Conservation (phyloP, 306 rosid species). For the Begonia masoniana region DNA sequence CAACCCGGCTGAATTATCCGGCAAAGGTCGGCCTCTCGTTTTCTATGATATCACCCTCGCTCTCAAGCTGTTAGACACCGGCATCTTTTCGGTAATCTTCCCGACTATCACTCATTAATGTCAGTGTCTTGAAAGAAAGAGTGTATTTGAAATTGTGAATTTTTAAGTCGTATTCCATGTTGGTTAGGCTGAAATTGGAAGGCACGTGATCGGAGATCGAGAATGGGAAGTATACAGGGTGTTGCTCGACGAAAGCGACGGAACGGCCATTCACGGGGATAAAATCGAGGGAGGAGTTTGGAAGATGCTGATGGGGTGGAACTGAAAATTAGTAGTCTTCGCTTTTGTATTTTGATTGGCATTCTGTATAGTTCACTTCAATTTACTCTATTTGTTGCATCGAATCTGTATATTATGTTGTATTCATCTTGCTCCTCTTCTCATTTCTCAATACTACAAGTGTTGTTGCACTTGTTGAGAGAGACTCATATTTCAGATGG, state of each 20-base stretch:
- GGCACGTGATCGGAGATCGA: slow-evolving; percentile 55
- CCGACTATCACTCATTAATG: background rate
- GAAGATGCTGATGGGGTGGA: slow-evolving; percentile 98
- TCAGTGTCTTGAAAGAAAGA: background rate
- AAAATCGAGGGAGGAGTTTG: slow-evolving; percentile 65
- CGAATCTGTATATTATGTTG: too few relatives aligned
- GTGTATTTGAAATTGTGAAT: background rate
- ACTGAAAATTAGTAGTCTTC: slow-evolving; percentile 14
- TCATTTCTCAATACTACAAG: too few relatives aligned
- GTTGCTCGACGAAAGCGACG: slow-evolving; percentile 83
- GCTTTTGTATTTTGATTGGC: too few relatives aligned
- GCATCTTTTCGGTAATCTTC: slow-evolving; percentile 69
- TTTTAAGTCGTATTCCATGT: slow-evolving; percentile 5
- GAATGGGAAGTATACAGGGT: slow-evolving; percentile 93
- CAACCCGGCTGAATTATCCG: slow-evolving; percentile 82
- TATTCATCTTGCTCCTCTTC: too few relatives aligned
- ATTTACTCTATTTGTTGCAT: too few relatives aligned
- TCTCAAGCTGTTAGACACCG: slow-evolving; percentile 50
- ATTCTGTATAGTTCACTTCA: too few relatives aligned
- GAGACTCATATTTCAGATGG: too few relatives aligned
- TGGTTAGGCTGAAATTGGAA: slow-evolving; percentile 68
- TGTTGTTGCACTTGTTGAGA: too few relatives aligned
- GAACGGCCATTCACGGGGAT: slow-evolving; percentile 31
- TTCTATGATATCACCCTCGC: slow-evolving; percentile 79
- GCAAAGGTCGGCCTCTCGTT: slow-evolving; percentile 93